Percentiles rank a stretch among this genome's conserved stretches.
Evolutionary conservation across 2,329 filamentous ascomycete species (phyloP).

Genomic region (Whalleya microplaca): DNA sequence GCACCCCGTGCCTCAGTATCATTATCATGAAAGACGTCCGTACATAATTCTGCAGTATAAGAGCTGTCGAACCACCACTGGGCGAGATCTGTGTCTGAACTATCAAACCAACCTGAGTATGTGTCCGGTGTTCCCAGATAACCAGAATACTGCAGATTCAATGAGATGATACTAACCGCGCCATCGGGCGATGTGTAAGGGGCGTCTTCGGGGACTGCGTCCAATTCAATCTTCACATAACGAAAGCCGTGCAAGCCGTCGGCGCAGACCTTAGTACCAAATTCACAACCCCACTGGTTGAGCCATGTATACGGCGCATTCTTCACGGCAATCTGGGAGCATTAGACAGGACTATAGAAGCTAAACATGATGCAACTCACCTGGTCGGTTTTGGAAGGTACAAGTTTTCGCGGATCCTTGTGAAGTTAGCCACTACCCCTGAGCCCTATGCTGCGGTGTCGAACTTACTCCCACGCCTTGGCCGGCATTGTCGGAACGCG

Average conservation of each 20-base stretch:
- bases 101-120: slow-evolving; percentile 56
- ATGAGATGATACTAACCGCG: slow-evolving; percentile 46
- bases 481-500: slow-evolving; percentile 49
- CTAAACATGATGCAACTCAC: slow-evolving; percentile 28
- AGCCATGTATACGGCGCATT: slow-evolving; percentile 48
- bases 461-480: slow-evolving; percentile 27
- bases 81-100: slow-evolving; percentile 51
- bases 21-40: slow-evolving; percentile 49
- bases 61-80: slow-evolving; percentile 58
- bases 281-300: slow-evolving; percentile 48
- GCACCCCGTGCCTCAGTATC: slow-evolving; percentile 54
- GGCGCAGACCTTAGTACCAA: slow-evolving; percentile 48
- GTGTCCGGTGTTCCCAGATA: slow-evolving; percentile 52
- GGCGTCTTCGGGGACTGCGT: slow-evolving; percentile 46
- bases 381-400: slow-evolving; percentile 54
- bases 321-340: slow-evolving; percentile 47
- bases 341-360: not conserved
- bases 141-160: slow-evolving; percentile 48
- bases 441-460: not conserved
- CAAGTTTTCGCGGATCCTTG: slow-evolving; percentile 34
- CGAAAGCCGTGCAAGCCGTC: slow-evolving; percentile 59
- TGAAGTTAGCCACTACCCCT: not conserved
- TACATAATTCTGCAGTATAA: slow-evolving; percentile 56
- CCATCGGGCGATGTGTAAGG: slow-evolving; percentile 49
- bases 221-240: slow-evolving; percentile 53